phyloP scores from a whole-genome alignment of 495 filamentous ascomycete genomes.

The Xylaria palmicola region DNA sequence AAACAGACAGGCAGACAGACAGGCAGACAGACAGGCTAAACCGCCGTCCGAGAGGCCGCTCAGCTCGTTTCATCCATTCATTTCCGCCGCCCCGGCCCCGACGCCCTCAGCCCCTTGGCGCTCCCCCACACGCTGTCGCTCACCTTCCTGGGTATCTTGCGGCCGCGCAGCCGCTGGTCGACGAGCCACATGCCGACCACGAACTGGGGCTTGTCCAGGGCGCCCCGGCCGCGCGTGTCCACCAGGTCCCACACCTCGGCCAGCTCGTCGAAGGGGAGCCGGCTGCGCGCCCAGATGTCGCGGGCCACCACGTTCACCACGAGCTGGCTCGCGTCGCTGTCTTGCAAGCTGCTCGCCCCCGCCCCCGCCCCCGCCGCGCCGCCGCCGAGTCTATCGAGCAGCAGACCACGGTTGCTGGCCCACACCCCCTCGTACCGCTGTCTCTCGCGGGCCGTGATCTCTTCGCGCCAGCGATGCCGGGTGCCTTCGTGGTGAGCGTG shows the following conservation, averaged over 20 bases:
- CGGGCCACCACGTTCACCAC: conserved; percentile 78
- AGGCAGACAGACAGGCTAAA: no score
- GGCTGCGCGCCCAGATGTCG: conserved; percentile 82
- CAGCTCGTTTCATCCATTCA: no score
- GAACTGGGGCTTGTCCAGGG: conserved; percentile 76
- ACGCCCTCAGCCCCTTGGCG: conserved; percentile 59
- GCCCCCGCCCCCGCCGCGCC: no score
- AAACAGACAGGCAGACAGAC: no score
- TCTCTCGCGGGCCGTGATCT: conserved; percentile 72
- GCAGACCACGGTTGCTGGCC: conserved; percentile 86
- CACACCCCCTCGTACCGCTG: conserved; percentile 96
- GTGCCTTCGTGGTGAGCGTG: conserved; percentile 88
- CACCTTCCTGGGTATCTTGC: conserved; percentile 80
- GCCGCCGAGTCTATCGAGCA: conserved; percentile 27
- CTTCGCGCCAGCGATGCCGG: conserved; percentile 78
- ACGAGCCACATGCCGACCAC: conserved; percentile 95
- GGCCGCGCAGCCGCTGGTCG: conserved; percentile 82
- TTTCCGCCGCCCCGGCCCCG: conserved; percentile 22
- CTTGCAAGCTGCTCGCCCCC: not conserved
- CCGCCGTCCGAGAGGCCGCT: no score
- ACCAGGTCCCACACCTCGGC: conserved; percentile 87
- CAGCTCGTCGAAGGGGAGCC: conserved; percentile 65
- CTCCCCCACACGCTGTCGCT: conserved; percentile 84
- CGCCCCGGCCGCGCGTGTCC: conserved; percentile 59
- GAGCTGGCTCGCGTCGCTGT: conserved; percentile 39